Evolutionary conservation across 345 rosid genomes (phyloP).

Genomic region (Brassica juncea): DNA sequence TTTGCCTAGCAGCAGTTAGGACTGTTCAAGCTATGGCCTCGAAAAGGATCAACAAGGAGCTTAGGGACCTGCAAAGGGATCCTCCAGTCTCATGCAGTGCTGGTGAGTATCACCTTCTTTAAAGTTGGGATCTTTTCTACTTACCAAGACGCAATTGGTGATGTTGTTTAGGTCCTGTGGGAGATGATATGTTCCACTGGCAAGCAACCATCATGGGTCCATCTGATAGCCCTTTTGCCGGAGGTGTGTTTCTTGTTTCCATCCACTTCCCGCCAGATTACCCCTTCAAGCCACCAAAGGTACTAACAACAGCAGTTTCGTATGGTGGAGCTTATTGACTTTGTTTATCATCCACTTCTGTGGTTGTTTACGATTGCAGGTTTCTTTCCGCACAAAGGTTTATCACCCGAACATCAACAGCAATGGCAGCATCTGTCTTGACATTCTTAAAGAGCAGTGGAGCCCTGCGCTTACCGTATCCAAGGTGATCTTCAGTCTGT

Average conservation of each 20-base stretch:
- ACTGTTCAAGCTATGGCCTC: neutral
- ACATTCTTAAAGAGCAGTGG: neutral
- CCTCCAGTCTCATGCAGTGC: neutral
- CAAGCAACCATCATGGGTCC: neutral
- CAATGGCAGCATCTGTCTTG: neutral
- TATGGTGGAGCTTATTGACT: neutral
- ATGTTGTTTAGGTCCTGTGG: neutral
- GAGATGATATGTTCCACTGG: neutral
- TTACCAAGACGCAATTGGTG: too few species aligned
- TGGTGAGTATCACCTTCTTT: neutral
- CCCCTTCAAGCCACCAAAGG: neutral
- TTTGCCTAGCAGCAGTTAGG: neutral
- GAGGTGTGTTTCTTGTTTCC: neutral
- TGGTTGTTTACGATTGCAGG: neutral
- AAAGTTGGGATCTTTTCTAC: too few species aligned
- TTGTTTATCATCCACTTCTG: neutral
- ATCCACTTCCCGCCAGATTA: neutral
- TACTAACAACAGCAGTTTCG: neutral
- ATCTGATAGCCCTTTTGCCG: neutral
- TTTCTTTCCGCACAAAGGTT: neutral
- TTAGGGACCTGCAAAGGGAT: neutral
- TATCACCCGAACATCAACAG: neutral
- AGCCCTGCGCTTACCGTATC: neutral
- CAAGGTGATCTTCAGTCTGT: neutral
- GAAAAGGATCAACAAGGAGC: neutral